Evolutionary conservation across 306 rosid species (phyloP), one percentile per base, ranked within the genome.

Genomic region (Prunus mira): DNA sequence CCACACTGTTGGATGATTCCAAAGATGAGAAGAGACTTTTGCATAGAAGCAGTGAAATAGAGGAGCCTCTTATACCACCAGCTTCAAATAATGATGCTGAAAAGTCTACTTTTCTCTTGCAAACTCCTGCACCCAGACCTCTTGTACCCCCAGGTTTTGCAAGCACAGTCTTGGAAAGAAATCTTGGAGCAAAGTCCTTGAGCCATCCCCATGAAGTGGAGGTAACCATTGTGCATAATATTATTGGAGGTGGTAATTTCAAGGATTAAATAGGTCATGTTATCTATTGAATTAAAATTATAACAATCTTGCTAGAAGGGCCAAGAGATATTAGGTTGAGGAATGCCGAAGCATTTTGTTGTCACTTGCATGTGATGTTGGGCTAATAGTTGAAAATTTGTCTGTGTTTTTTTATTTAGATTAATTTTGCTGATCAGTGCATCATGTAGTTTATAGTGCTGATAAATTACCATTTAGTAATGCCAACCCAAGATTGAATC

Each of bases 131-230:
- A 52, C 76, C 93, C 62, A 91, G 99, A 83, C 99, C 99, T 32
- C 97, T 90, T 74, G 96, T 95, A 49, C 99, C 99, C 50, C 99
- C 99, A 19, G 99, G 99, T 71, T 95, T 95, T 82, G 76, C 84
- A 55, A 86, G 85, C 84, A 65, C 92, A 64, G 38, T 52, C 80
- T 47, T 84, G 84, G 97, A 95, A 24, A 86, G 75, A 80, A 90
- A 80, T 65, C 51, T 72, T 50, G 88, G 80, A 32, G 49, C 90
- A 62, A 90, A 88, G 82, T 80, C 89, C 73, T 71, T 78, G 52
- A 78, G 71, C 47, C 82, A 75, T 77, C 65, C 82, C 51, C 85
- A 65, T 65, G 72, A 82, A 49, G 50, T 75, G 68, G 93, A 88
- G 99, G 99, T 92, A 88, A 71, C 71, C 73, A 30, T 77, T 77